These are phyloP conservation scores for Phaseolus lunatus DNA, from an alignment of 306 rosid species.

Conservation along the genomic window DNA sequence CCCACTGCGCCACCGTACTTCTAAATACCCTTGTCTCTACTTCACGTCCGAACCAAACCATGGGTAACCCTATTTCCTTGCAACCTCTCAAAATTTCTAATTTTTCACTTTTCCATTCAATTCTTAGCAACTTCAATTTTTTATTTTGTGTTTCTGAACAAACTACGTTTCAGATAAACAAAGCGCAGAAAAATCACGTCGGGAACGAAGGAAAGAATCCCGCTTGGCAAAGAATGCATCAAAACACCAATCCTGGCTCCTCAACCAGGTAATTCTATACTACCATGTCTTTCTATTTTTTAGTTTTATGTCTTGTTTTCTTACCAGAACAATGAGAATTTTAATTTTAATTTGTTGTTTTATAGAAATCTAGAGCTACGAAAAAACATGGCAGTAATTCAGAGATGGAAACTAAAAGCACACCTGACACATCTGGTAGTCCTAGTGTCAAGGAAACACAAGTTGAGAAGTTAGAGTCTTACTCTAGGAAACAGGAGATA, in stretches of 20 bases:
- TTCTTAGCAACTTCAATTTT: neutral
- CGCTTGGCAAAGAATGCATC: slow-evolving; percentile 62
- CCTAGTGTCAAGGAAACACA: slow-evolving; percentile 41
- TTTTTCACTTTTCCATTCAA: slow-evolving; percentile 5
- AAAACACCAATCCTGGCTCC: slow-evolving; percentile 65
- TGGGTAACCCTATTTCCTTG: slow-evolving; percentile 11
- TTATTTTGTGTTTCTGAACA: neutral
- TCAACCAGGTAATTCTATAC: slow-evolving; percentile 55
- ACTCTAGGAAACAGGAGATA: slow-evolving; percentile 37
- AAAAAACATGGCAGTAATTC: slow-evolving; percentile 35
- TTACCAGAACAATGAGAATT: neutral
- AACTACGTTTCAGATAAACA: slow-evolving; percentile 41
- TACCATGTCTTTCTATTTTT: neutral
- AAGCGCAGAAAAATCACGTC: slow-evolving; percentile 58
- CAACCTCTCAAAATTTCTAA: neutral
- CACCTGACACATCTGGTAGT: slow-evolving; percentile 31
- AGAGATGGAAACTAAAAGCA: slow-evolving; percentile 38
- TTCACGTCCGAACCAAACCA: neutral
- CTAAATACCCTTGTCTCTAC: neutral
- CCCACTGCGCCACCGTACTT: neutral
- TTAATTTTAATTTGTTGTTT: neutral
- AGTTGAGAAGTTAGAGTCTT: slow-evolving; percentile 21
- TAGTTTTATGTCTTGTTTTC: neutral
- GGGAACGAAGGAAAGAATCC: slow-evolving; percentile 74
- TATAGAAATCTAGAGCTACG: slow-evolving; percentile 52